A percentile compares a stretch with the other conserved stretches of the same genome.
These are phyloP conservation scores for Naegleria lovaniensis DNA, from an alignment of 208 protist species.

Conservation along the genomic window DNA sequence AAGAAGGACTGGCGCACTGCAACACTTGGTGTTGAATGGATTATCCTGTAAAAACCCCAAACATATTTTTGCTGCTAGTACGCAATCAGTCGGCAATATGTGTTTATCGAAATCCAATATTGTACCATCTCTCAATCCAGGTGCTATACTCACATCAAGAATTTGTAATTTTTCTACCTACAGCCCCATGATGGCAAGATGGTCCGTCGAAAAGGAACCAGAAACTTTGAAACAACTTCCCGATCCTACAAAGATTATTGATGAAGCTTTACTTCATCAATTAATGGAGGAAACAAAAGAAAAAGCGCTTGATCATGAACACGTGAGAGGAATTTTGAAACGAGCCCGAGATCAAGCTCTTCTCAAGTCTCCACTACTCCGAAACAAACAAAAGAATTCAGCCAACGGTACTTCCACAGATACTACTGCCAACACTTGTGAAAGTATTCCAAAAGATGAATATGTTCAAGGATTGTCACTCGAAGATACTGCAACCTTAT, in stretches of 20 bases:
- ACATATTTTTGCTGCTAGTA: too few relatives aligned
- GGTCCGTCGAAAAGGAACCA: background rate
- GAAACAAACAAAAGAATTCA: background rate
- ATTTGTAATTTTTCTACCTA: too few relatives aligned
- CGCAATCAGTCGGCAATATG: too few relatives aligned
- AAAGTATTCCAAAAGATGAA: slow-evolving; percentile 24
- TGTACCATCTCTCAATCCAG: too few relatives aligned
- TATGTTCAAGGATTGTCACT: slow-evolving; percentile 41
- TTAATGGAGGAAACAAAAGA: background rate
- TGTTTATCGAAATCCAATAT: too few relatives aligned
- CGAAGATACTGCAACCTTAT: slow-evolving; percentile 39
- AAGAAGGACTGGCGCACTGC: too few relatives aligned
- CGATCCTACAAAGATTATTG: background rate
- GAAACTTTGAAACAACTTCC: background rate
- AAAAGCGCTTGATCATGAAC: background rate
- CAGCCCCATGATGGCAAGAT: background rate
- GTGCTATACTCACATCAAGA: too few relatives aligned
- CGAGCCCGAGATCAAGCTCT: background rate
- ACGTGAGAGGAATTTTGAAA: background rate
- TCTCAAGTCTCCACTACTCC: background rate
- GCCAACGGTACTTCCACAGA: background rate
- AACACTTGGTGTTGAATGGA: too few relatives aligned
- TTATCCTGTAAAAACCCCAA: too few relatives aligned
- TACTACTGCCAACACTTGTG: background rate
- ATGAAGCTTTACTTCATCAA: background rate